A percentile compares a stretch with the other conserved stretches of the same genome.
These are phyloP conservation scores for Erysimum cheiranthoides DNA, from an alignment of 345 rosid species.

Conservation along the genomic window DNA sequence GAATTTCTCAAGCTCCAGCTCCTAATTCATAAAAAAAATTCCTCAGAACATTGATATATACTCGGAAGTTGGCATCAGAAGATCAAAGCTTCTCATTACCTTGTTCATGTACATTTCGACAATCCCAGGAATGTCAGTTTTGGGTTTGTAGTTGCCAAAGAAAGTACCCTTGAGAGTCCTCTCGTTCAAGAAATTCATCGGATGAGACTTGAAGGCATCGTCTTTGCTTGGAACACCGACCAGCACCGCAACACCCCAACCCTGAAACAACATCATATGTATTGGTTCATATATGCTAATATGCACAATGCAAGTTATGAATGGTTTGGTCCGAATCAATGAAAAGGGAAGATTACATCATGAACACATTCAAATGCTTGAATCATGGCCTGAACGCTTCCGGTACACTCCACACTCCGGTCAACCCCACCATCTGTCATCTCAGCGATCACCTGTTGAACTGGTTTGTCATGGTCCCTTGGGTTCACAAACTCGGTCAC, in stretches of 20 bases:
- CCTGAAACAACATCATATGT: slow-evolving; percentile 47
- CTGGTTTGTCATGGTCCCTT: slow-evolving; percentile 67
- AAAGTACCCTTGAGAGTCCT: slow-evolving; percentile 75
- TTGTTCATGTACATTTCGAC: slow-evolving; percentile 72
- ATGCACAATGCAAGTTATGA: neutral
- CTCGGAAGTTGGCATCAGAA: neutral
- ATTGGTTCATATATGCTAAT: neutral
- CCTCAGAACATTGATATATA: slow-evolving; percentile 1
- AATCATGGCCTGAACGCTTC: slow-evolving; percentile 74
- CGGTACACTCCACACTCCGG: slow-evolving; percentile 80
- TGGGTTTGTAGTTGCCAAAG: slow-evolving; percentile 74
- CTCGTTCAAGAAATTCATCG: slow-evolving; percentile 62
- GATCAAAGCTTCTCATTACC: slow-evolving; percentile 36
- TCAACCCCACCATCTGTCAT: slow-evolving; percentile 87
- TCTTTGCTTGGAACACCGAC: slow-evolving; percentile 76
- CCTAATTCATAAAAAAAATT: slow-evolving; percentile 33
- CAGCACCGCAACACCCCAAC: slow-evolving; percentile 82
- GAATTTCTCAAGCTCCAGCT: slow-evolving; percentile 63
- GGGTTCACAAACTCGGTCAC: slow-evolving; percentile 75
- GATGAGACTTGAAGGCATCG: slow-evolving; percentile 65
- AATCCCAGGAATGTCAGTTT: slow-evolving; percentile 63
- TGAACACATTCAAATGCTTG: slow-evolving; percentile 92
- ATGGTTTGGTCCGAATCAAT: neutral
- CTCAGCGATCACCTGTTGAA: slow-evolving; percentile 78
- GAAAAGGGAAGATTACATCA: slow-evolving; percentile 53